Evolutionary conservation across 2,329 filamentous ascomycete species (phyloP), one percentile per base, ranked within the genome.

Genomic region (Geosmithia flava): DNA sequence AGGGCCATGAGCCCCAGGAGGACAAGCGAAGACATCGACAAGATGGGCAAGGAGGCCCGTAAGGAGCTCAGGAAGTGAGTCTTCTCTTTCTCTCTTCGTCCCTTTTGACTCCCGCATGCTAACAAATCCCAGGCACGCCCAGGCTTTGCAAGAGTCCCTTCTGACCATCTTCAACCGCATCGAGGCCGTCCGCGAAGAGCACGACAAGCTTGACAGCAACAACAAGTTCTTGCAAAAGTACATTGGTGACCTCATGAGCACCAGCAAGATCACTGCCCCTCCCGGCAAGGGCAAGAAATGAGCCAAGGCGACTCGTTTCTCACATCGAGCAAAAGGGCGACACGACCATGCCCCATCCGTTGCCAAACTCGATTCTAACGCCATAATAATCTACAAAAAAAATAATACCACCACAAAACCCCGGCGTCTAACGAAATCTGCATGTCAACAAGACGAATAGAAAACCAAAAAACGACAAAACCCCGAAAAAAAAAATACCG

Each of bases 181-280:
- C 62, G 93, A 98, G 61, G 87, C 87, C 29, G 90, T 97, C 53
- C 87, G 89, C 65, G 84, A 86, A 56, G 91, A 97, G 62, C 90
- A 98, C 62, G 88, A 96, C 68, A 96, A 95, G 67, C 80, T 98
- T 48, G 90, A 97, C 66, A 93, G 78, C 64, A 90, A 96, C 65
- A 98, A 98, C 74, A 91, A 89, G 59, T 96, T 97, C 61, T 69
- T 98, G 45, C 91, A 97, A 66, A 95, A 95, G 65, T 97, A 97
- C 63, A 97, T 97, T 58, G 91, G 91, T 54, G 91, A 95, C 60
- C 75, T 97, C 48, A 97, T 95, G 79, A 87, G 87, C 56, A 85
- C 81, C n/a, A 82, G 78, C 62, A 85, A 85, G 60, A 84, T 85
- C 56, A 85, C 81, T 1, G 74, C 80, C 2, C 70, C 75, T 1